These are phyloP conservation scores for Puccinia coronata DNA, from an alignment of 1,284 basidiomycete species.

Conservation along the genomic window DNA sequence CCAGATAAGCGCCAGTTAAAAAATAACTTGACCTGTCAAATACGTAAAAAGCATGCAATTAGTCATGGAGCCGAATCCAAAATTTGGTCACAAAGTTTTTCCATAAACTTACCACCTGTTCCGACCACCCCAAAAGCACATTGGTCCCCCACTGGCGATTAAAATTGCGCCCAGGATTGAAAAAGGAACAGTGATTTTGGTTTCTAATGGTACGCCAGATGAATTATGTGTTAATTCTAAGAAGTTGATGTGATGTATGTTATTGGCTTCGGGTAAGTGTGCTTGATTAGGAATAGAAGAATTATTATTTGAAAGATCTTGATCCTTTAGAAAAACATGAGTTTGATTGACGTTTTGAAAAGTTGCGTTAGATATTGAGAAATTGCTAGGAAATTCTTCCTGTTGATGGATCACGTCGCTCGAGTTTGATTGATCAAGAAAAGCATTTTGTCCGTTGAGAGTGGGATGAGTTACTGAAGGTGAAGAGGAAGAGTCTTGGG, in stretches of 20 bases:
- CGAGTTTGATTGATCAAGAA: background rate
- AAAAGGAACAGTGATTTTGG: conserved; percentile 42
- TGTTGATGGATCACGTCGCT: too few relatives aligned
- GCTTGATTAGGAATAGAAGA: too few relatives aligned
- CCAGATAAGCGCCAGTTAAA: conserved; percentile 43
- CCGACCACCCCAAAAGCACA: conserved; percentile 49
- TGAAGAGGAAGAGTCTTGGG: background rate
- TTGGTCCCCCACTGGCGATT: conserved; percentile 37
- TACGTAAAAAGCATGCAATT: background rate
- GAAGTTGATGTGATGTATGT: too few relatives aligned
- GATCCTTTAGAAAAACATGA: too few relatives aligned
- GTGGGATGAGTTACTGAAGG: background rate
- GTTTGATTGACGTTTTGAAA: too few relatives aligned
- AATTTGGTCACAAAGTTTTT: too few relatives aligned
- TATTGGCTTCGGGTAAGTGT: too few relatives aligned
- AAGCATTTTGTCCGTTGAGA: background rate
- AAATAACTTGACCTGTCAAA: conserved; percentile 47
- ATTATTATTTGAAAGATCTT: too few relatives aligned
- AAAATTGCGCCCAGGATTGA: conserved; percentile 37
- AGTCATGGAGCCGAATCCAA: background rate
- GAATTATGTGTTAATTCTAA: too few relatives aligned
- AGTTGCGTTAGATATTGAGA: too few relatives aligned
- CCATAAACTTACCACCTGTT: conserved; percentile 50
- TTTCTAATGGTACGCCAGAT: conserved; percentile 33
- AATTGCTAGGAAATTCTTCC: too few relatives aligned